Evolutionary conservation across 176 grass and related monocot species (phyloP).

Genomic region (Puccinellia tenuiflora): DNA sequence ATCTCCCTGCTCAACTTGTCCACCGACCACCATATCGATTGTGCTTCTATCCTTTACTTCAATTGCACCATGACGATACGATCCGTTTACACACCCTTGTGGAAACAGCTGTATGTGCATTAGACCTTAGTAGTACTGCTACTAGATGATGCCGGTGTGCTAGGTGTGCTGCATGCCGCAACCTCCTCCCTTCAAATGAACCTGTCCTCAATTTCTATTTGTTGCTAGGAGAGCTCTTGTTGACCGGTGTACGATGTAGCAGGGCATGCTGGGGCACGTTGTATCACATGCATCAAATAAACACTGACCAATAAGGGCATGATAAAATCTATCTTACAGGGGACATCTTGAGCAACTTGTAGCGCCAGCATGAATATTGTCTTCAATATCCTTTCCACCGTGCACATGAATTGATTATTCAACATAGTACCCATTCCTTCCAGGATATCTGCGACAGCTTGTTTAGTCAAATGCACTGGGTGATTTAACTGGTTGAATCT

Average conservation of each 20-base stretch:
- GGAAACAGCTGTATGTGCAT: neutral
- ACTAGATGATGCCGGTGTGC: neutral
- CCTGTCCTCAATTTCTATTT: neutral
- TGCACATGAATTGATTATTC: constrained; percentile 39
- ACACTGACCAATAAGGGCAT: constrained; percentile 46
- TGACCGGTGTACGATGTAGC: neutral
- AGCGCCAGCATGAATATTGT: constrained; percentile 31
- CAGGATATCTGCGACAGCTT: constrained; percentile 47
- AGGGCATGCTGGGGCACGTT: neutral
- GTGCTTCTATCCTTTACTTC: neutral
- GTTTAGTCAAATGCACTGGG: constrained; percentile 55
- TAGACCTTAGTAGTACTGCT: neutral
- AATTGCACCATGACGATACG: neutral
- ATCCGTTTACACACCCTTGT: neutral
- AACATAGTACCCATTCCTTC: constrained; percentile 53
- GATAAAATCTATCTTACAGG: constrained; percentile 64
- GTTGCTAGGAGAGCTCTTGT: neutral
- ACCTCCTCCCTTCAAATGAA: neutral
- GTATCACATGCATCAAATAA: constrained; percentile 8
- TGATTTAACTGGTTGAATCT: constrained; percentile 15
- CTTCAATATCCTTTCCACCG: constrained; percentile 59
- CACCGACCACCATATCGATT: neutral
- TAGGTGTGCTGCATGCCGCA: neutral
- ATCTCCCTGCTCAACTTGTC: neutral
- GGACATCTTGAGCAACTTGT: constrained; percentile 38